Base-by-base conservation (phyloP, 208 protist genomes). In the Trypanosoma scelopori region DNA sequence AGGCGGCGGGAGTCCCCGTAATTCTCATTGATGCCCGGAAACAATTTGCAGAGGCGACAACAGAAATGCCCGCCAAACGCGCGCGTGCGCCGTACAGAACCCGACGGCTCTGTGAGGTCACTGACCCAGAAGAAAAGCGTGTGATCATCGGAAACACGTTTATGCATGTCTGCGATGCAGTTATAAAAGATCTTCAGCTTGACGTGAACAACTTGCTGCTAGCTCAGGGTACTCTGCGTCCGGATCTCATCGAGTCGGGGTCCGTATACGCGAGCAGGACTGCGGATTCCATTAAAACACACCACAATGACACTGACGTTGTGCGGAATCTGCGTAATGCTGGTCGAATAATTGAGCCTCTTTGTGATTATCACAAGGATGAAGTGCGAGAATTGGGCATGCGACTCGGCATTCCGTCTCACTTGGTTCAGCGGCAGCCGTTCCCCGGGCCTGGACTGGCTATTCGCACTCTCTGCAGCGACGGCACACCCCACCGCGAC, bases 101-200 rank as follows among this genome's bases (percentile, higher is more conserved):
- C 69, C 81, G 75, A 32, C 71, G 79, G 77, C 70, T 85, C 30
- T 89, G 71, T 56, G 75, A 84, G 50, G 79, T 76, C 11, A 76
- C 57, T 27, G 84, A 85, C 25, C 85, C 95, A 13, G 97, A 99
- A 77, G 79, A 95, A 49, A 99, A 99, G 83, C 89, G 98, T 47
- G 98, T 94, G 62, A 99, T 99, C 48, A 99, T 99, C 77, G 98
- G 98, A 47, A 95, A 99, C 82, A 98, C 94, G 5, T 99, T 99
- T 82, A 99, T 99, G 94, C 67, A 76, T 27, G 82, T 94, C 28
- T 92, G 89, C 58, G 82, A 96, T 65, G 35, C 64, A 18, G 80
- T 87, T 3, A 80, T 91, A 30, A 84, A 89, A 47, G 72, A 89
- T 35, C 66, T 94, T 52, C 45, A 88, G 35, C 74, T 94, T 5